phyloP scores from a whole-genome alignment of 495 filamentous ascomycete species.

The Tirmania nivea region DNA sequence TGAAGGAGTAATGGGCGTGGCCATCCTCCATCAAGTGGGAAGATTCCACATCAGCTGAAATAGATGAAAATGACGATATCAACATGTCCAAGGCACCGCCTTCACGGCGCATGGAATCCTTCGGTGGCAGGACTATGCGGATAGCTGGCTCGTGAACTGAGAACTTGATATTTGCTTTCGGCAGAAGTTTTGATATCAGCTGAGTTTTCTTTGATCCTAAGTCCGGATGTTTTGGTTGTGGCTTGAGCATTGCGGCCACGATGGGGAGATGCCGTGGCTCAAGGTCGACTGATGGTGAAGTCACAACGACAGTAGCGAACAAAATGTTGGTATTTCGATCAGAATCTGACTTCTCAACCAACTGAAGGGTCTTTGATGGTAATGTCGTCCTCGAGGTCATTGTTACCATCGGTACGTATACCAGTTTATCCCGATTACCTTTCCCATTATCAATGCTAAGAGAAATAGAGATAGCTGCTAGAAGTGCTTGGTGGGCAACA shows the following conservation, averaged over 20 bases:
- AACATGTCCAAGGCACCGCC: slow-evolving; percentile 71
- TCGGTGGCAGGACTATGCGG: slow-evolving; percentile 61
- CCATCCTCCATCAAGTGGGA: slow-evolving; percentile 62
- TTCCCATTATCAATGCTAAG: slow-evolving; percentile 75
- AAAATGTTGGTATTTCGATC: slow-evolving; percentile 91
- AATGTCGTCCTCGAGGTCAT: slow-evolving; percentile 87
- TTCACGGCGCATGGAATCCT: slow-evolving; percentile 33
- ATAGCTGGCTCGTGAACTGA: slow-evolving; percentile 91
- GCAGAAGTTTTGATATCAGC: slow-evolving; percentile 73
- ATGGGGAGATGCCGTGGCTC: slow-evolving; percentile 82
- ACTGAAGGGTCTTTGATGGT: slow-evolving; percentile 79
- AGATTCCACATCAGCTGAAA: slow-evolving; percentile 80
- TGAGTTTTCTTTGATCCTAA: slow-evolving; percentile 30
- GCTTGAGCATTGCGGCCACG: slow-evolving; percentile 49
- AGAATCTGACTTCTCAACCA: slow-evolving; percentile 50
- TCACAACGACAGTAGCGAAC: slow-evolving; percentile 86
- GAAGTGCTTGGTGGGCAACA: slow-evolving; percentile 82
- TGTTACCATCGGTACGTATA: slow-evolving; percentile 95
- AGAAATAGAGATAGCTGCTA: slow-evolving; percentile 78
- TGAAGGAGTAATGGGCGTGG: slow-evolving; percentile 66
- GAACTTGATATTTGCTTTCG: slow-evolving; percentile 85
- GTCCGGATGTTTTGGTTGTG: slow-evolving; percentile 28
- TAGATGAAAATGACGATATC: slow-evolving; percentile 78
- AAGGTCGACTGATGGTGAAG: slow-evolving; percentile 87
- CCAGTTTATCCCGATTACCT: slow-evolving; percentile 61